Base-by-base conservation (phyloP, 495 filamentous ascomycete genomes). In the Lasiosphaeria miniovina region DNA sequence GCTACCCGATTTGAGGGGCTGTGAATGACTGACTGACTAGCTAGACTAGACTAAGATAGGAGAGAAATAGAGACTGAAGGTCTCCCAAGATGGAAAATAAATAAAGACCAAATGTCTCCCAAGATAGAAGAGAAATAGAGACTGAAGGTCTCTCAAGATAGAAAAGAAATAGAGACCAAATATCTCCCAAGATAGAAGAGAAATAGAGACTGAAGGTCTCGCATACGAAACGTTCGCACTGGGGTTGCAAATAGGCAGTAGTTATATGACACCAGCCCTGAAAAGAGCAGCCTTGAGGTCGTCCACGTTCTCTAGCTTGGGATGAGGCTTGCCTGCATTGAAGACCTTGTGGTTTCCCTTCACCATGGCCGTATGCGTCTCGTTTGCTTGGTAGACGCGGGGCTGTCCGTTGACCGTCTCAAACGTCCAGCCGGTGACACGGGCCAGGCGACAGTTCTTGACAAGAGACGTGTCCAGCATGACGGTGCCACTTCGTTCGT, bases 1-100 rank as follows among this genome's bases (percentile, higher is more conserved):
- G 54, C 35, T 52, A 75, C 72, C 10, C 75, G 65, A 49, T 70
- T 76, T 31, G 40, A 66, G 6, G 58, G 50, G 2, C 41, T 59
- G 50, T 45, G 41, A 45, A 15, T 45, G 24, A 24, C 24, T 24
- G 24, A 24, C 24, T 24, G 24, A n/a, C n/a, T n/a, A n/a, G n/a
- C n/a, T n/a, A n/a, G n/a, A n/a, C n/a, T n/a, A n/a, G n/a, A n/a
- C n/a, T n/a, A n/a, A n/a, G n/a, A n/a, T n/a, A n/a, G n/a, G n/a
- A n/a, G n/a, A n/a, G n/a, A n/a, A n/a, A n/a, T n/a, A n/a, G n/a
- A n/a, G 24, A 24, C 24, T 24, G 24, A 24, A n/a, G n/a, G n/a
- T n/a, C n/a, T n/a, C n/a, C n/a, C n/a, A n/a, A n/a, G n/a, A n/a
- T n/a, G n/a, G n/a, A n/a, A n/a, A n/a, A n/a, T n/a, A n/a, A n/a